Percentiles rank a stretch among this genome's conserved stretches.
phyloP scores from a whole-genome alignment of 2,329 filamentous ascomycete genomes.

The Ceratocystis destructans region DNA sequence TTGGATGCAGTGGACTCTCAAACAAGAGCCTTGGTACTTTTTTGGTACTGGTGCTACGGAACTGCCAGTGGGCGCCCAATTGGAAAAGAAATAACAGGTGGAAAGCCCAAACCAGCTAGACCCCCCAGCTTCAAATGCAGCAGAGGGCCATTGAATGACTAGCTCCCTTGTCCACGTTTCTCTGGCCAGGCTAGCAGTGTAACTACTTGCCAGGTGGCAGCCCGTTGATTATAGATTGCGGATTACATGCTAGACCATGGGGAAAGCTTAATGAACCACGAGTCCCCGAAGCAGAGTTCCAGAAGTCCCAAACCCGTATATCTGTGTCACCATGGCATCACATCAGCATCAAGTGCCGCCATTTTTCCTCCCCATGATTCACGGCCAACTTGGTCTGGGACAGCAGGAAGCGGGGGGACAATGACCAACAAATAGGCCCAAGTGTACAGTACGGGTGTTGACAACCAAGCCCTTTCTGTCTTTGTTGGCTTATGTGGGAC shows the following conservation, averaged over 20 bases:
- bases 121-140: background rate
- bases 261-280: background rate
- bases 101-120: background rate
- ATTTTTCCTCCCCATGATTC: background rate
- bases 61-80: background rate
- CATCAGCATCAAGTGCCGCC: background rate
- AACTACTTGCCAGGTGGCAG: background rate
- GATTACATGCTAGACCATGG: background rate
- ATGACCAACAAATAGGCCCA: no score
- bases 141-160: background rate
- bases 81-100: background rate
- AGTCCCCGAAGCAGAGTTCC: background rate
- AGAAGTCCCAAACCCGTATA: background rate
- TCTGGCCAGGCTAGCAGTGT: background rate
- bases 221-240: background rate
- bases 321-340: constrained; percentile 5
- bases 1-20: background rate
- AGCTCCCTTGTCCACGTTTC: background rate
- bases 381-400: background rate
- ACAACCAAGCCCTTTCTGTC: background rate
- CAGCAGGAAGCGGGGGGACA: background rate
- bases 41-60: background rate
- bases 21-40: background rate
- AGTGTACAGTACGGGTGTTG: no score
- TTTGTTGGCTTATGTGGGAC: background rate